A percentile compares a stretch with the other conserved stretches of the same genome.
phyloP scores from a whole-genome alignment of 805 yeast genomes.

The Candida andamanensis region DNA sequence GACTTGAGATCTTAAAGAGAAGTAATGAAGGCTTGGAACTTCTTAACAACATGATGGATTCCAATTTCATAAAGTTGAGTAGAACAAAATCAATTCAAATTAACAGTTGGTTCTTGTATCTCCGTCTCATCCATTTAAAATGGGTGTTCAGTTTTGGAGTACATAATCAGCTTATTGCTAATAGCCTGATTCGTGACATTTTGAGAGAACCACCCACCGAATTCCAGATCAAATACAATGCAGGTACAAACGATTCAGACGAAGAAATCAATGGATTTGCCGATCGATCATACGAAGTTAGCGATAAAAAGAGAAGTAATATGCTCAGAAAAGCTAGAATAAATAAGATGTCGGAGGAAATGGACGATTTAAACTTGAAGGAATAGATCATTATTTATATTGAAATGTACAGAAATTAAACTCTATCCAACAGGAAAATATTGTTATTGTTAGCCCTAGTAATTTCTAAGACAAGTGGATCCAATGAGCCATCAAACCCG shows the following conservation, averaged over 20 bases:
- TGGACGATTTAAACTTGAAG: slow-evolving; percentile 19
- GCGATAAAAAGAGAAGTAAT: slow-evolving; percentile 32
- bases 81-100: slow-evolving; percentile 44
- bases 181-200: slow-evolving; percentile 29
- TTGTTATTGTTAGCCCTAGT: too few relatives aligned
- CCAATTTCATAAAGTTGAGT: slow-evolving; percentile 38
- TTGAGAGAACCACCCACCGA: slow-evolving; percentile 29
- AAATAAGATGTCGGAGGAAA: slow-evolving; percentile 26
- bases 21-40: slow-evolving; percentile 34
- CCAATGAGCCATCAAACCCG: too few relatives aligned
- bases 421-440: background rate
- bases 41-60: slow-evolving; percentile 23
- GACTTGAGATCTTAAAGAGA: slow-evolving; percentile 32
- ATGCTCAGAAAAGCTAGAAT: slow-evolving; percentile 34
- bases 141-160: slow-evolving; percentile 51
- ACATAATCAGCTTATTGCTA: slow-evolving; percentile 42
- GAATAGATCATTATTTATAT: too few relatives aligned
- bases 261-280: slow-evolving; percentile 10
- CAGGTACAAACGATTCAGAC: slow-evolving; percentile 10
- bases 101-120: slow-evolving; percentile 46
- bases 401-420: slow-evolving; percentile 1
- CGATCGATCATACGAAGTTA: slow-evolving; percentile 14
- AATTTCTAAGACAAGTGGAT: too few relatives aligned
- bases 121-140: slow-evolving; percentile 43
- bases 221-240: slow-evolving; percentile 18